These are phyloP conservation scores for Hemerocallis citrina DNA, from an alignment of 106 monocot species.

Conservation along the genomic window DNA sequence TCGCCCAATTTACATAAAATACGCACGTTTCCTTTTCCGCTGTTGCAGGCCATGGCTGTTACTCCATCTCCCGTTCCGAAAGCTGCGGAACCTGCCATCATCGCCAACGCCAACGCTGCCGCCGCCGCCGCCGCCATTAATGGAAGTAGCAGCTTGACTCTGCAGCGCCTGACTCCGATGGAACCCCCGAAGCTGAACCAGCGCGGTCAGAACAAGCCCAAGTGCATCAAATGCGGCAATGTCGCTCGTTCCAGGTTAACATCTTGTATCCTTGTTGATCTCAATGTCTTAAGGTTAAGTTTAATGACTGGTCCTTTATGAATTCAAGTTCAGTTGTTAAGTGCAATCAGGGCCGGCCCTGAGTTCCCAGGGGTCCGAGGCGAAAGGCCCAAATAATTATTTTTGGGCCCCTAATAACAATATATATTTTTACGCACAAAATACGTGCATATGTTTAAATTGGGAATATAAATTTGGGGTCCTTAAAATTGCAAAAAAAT, in stretches of 20 bases:
- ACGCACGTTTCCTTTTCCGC: background rate
- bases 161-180: constrained; percentile 8
- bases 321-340: too few species aligned
- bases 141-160: constrained; percentile 23
- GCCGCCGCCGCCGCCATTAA: constrained; percentile 10
- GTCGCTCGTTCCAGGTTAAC: constrained; percentile 61
- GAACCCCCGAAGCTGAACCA: constrained; percentile 43
- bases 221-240: constrained; percentile 65
- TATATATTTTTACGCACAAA: too few species aligned
- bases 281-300: too few species aligned
- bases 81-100: constrained; percentile 11
- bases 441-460: too few species aligned
- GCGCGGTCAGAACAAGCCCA: constrained; percentile 65
- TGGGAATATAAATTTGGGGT: too few species aligned
- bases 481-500: too few species aligned
- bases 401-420: background rate
- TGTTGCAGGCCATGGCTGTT: constrained; percentile 18
- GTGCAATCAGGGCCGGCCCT: background rate
- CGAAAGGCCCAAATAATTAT: too few species aligned
- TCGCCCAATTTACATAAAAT: too few species aligned
- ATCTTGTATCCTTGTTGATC: background rate
- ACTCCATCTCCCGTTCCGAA: constrained; percentile 26
- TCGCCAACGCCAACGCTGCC: too few species aligned
- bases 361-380: too few species aligned
- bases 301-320: too few species aligned